Evolutionary conservation across 2,329 filamentous ascomycete species (phyloP).

Genomic region (Amphichorda felina): DNA sequence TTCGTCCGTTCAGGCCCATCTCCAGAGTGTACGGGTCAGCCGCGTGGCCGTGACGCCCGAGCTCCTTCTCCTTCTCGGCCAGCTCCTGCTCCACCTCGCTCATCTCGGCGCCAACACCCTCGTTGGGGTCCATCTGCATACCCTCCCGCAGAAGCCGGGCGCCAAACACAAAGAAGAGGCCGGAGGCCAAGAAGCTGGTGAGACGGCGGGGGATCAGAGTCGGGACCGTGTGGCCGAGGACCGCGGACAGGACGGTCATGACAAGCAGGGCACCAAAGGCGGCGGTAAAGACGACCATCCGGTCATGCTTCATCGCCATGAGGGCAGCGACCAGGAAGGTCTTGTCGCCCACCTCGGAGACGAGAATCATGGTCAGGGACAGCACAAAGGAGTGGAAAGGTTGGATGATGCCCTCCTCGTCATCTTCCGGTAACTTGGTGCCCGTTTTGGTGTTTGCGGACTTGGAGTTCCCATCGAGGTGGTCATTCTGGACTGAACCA

Average conservation of each 20-base stretch:
- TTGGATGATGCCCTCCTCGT: constrained; percentile 54
- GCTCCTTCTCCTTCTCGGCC: constrained; percentile 81
- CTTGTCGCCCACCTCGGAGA: constrained; percentile 96
- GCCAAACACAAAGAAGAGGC: constrained; percentile 83
- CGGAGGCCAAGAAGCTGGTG: constrained; percentile 76
- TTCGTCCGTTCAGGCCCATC: constrained; percentile 55
- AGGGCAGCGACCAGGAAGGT: constrained; percentile 94
- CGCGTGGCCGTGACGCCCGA: constrained; percentile 49
- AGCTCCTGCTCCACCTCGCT: constrained; percentile 91
- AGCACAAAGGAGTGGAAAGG: constrained; percentile 82
- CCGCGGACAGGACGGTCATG: constrained; percentile 91
- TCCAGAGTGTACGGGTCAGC: constrained; percentile 69
- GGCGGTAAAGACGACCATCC: constrained; percentile 85
- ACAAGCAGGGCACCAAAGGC: constrained; percentile 84
- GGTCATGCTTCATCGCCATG: constrained; percentile 98
- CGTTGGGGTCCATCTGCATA: constrained; percentile 75
- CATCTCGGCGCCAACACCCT: constrained; percentile 95
- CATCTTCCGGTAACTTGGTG: constrained; percentile 11
- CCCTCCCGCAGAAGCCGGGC: constrained; percentile 76
- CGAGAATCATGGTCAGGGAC: constrained; percentile 92
- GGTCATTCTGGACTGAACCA: constrained; percentile 51
- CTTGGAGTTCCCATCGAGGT: constrained; percentile 35
- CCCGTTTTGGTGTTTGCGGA: not conserved
- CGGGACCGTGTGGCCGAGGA: constrained; percentile 86
- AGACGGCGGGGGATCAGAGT: constrained; percentile 81